Percentiles rank a stretch among this genome's conserved stretches.
Evolutionary conservation across 2,329 filamentous ascomycete species (phyloP).

Genomic region (Paraphaeosphaeria minitans): DNA sequence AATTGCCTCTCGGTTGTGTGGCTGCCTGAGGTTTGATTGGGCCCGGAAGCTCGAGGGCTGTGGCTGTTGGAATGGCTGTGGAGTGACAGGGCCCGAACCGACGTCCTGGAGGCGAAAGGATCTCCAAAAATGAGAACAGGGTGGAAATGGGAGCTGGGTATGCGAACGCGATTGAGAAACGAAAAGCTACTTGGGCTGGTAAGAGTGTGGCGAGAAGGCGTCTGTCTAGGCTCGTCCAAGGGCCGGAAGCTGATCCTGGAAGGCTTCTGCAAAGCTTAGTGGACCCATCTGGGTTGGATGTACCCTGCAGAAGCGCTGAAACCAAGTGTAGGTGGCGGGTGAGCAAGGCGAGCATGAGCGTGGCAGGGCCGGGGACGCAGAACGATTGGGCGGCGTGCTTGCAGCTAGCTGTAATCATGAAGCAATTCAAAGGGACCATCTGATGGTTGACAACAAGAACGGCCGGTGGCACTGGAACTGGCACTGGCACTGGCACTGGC

Average conservation of each 20-base stretch:
- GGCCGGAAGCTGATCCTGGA: conserved; percentile 41
- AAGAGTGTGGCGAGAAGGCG: conserved; percentile 43
- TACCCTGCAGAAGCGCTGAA: conserved; percentile 18
- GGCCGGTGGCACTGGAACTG: conserved; percentile 1
- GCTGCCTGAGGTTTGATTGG: conserved; percentile 35
- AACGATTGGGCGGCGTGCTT: neutral
- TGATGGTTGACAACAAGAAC: neutral
- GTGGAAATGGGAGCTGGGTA: conserved; percentile 18
- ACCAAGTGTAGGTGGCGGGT: conserved; percentile 8
- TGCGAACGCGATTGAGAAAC: conserved; percentile 15
- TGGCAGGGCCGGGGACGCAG: neutral
- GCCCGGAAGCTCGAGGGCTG: conserved; percentile 22
- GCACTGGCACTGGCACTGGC: no score
- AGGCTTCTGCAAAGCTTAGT: conserved; percentile 38
- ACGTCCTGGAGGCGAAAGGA: conserved; percentile 45
- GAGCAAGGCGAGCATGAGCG: conserved; percentile 8
- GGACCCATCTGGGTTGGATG: conserved; percentile 23
- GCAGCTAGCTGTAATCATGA: conserved; percentile 17
- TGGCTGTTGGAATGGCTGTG: conserved; percentile 39
- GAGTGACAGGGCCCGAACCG: conserved; percentile 38
- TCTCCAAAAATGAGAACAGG: conserved; percentile 27
- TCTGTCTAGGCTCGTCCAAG: conserved; percentile 41
- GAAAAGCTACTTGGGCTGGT: conserved; percentile 17
- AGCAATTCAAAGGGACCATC: conserved; percentile 15
- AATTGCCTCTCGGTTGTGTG: conserved; percentile 38